phyloP scores from a whole-genome alignment of 1,284 basidiomycete species.

The Moesziomyces aphidis region DNA sequence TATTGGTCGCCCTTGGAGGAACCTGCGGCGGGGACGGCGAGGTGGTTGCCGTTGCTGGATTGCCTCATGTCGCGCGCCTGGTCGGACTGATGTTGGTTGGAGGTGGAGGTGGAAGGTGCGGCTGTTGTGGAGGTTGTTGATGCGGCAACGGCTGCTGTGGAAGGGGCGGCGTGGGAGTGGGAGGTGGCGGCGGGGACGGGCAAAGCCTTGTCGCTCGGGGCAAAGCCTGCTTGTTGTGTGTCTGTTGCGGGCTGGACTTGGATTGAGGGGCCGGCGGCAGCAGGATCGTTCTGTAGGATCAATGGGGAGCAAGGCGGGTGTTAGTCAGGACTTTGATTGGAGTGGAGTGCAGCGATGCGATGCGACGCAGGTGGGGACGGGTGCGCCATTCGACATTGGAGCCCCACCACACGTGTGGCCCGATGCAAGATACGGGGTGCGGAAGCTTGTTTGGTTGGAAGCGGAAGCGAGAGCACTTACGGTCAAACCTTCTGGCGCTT shows the following conservation, averaged over 20 bases:
- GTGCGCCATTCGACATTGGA: neutral
- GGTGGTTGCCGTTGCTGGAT: conserved; percentile 24
- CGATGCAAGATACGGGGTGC: neutral
- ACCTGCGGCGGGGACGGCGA: conserved; percentile 23
- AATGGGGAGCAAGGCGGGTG: neutral
- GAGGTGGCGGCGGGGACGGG: conserved; percentile 37
- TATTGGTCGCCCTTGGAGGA: conserved; percentile 46
- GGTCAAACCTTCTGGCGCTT: conserved; percentile 26
- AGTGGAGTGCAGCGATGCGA: neutral
- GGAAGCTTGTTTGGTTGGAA: neutral
- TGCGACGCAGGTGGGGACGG: too few relatives aligned
- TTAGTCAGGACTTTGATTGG: too few relatives aligned
- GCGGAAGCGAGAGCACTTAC: conserved; percentile 22
- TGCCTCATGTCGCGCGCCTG: conserved; percentile 38
- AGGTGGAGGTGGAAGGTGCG: conserved; percentile 3
- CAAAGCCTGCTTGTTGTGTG: conserved; percentile 25
- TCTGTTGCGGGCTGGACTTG: conserved; percentile 32
- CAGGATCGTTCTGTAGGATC: conserved; percentile 17
- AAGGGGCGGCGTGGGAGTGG: conserved; percentile 34
- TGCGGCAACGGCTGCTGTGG: conserved; percentile 2
- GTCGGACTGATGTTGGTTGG: conserved; percentile 1
- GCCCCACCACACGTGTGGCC: neutral
- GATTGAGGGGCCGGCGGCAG: conserved; percentile 28
- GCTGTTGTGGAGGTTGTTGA: conserved; percentile 6
- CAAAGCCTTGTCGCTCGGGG: conserved; percentile 31